Evolutionary conservation across 1,284 basidiomycete species (phyloP).

Genomic region (Mycena citricolor): DNA sequence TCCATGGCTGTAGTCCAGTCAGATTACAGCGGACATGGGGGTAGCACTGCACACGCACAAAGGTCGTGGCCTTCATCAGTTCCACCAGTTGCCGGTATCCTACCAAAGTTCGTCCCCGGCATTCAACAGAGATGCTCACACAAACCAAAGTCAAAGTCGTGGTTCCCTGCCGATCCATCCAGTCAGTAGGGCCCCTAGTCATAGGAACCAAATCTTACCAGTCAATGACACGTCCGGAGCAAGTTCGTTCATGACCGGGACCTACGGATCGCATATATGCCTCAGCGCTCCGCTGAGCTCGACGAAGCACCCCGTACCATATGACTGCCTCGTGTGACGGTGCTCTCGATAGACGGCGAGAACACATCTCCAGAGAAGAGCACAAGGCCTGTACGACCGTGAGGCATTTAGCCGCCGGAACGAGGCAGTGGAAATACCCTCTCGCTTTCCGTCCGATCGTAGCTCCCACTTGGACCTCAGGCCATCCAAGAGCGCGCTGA

Average conservation of each 20-base stretch:
- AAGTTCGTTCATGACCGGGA: slow-evolving; percentile 78
- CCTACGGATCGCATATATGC: slow-evolving; percentile 44
- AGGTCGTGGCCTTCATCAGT: slow-evolving; percentile 67
- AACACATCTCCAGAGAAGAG: slow-evolving; percentile 91
- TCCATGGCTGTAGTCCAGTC: slow-evolving; percentile 55
- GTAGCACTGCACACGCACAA: slow-evolving; percentile 51
- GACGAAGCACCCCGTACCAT: slow-evolving; percentile 54
- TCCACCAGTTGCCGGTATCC: slow-evolving; percentile 81
- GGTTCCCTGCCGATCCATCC: slow-evolving; percentile 56
- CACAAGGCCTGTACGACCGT: slow-evolving; percentile 47
- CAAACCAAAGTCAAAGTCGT: slow-evolving; percentile 80
- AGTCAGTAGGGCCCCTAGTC: slow-evolving; percentile 28
- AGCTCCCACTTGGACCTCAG: slow-evolving; percentile 54
- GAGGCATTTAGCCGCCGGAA: no score
- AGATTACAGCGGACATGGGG: slow-evolving; percentile 16
- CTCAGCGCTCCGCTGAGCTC: no score
- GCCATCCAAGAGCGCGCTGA: slow-evolving; percentile 60
- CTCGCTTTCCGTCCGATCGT: slow-evolving; percentile 50
- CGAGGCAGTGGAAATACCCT: slow-evolving; percentile 46
- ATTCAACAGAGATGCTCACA: not conserved
- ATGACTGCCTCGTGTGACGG: slow-evolving; percentile 88
- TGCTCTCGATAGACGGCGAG: slow-evolving; percentile 83
- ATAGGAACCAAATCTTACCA: slow-evolving; percentile 42
- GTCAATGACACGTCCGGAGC: slow-evolving; percentile 67
- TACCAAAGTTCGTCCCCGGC: slow-evolving; percentile 29